Conservation (phyloP, 202 grass and related monocot species). For the Dendrocalamus latiflorus region DNA sequence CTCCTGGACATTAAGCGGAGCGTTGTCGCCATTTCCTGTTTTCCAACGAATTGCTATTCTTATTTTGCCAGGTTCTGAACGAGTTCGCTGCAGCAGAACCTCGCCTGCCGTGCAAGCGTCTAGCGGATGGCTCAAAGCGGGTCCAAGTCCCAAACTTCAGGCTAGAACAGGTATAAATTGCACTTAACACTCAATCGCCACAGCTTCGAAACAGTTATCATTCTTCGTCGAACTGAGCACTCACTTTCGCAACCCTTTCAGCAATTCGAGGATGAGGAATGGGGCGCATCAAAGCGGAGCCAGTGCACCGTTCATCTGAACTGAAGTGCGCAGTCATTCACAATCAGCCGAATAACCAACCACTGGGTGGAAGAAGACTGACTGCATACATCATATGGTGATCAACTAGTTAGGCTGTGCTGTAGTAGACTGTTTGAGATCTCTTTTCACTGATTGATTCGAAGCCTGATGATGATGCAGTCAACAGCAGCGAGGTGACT, state of each 20-base stretch:
- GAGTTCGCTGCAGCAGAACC: slow-evolving; percentile 48
- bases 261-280: slow-evolving; percentile 51
- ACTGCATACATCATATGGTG: background rate
- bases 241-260: slow-evolving; percentile 8
- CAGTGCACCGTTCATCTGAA: slow-evolving; percentile 53
- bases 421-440: background rate
- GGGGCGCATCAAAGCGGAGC: slow-evolving; percentile 4
- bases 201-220: background rate
- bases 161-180: slow-evolving; percentile 32
- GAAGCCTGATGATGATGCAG: background rate
- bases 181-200: background rate
- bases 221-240: background rate
- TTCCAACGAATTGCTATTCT: background rate
- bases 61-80: slow-evolving; percentile 58
- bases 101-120: slow-evolving; percentile 56
- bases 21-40: background rate
- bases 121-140: slow-evolving; percentile 80
- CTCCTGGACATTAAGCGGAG: background rate
- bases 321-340: background rate
- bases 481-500: background rate
- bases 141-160: slow-evolving; percentile 64
- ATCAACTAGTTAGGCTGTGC: background rate
- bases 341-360: background rate
- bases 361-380: background rate
- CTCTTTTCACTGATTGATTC: background rate